phyloP scores from a whole-genome alignment of 495 filamentous ascomycete genomes.

The Elaphomyces granulatus region DNA sequence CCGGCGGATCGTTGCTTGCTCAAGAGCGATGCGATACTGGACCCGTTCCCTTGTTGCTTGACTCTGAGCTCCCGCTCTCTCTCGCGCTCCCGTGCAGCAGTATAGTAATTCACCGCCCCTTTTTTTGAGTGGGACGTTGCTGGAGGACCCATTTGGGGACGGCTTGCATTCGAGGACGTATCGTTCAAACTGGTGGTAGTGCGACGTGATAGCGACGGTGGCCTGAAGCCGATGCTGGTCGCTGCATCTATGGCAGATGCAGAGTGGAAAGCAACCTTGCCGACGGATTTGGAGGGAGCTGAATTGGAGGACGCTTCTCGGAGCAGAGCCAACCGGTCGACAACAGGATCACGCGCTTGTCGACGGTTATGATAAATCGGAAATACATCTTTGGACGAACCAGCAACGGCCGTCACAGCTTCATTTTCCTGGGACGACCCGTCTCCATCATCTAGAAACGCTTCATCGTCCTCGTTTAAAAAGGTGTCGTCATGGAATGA shows the following conservation, averaged over 20 bases:
- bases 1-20: slow-evolving; percentile 17
- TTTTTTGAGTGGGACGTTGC: slow-evolving; percentile 48
- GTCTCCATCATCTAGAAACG: slow-evolving; percentile 17
- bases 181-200: slow-evolving; percentile 51
- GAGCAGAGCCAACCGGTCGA: slow-evolving; percentile 73
- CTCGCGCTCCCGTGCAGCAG: slow-evolving; percentile 58
- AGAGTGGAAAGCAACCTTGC: slow-evolving; percentile 48
- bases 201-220: slow-evolving; percentile 64
- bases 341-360: slow-evolving; percentile 39
- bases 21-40: slow-evolving; percentile 23
- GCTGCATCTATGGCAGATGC: slow-evolving; percentile 21
- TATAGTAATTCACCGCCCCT: slow-evolving; percentile 69
- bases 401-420: slow-evolving; percentile 20
- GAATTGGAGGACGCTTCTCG: slow-evolving; percentile 45
- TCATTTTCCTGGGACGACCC: slow-evolving; percentile 25
- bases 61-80: slow-evolving; percentile 43
- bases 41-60: slow-evolving; percentile 27
- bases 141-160: slow-evolving; percentile 25
- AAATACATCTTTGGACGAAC: slow-evolving; percentile 18
- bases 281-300: slow-evolving; percentile 23
- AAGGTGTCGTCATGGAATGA: slow-evolving; percentile 33
- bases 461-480: slow-evolving; percentile 24
- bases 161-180: slow-evolving; percentile 17
- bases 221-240: slow-evolving; percentile 44
- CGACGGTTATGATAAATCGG: slow-evolving; percentile 30